These are phyloP conservation scores for Aristolochia californica DNA, from an alignment of 164 flowering plant species.

Conservation along the genomic window DNA sequence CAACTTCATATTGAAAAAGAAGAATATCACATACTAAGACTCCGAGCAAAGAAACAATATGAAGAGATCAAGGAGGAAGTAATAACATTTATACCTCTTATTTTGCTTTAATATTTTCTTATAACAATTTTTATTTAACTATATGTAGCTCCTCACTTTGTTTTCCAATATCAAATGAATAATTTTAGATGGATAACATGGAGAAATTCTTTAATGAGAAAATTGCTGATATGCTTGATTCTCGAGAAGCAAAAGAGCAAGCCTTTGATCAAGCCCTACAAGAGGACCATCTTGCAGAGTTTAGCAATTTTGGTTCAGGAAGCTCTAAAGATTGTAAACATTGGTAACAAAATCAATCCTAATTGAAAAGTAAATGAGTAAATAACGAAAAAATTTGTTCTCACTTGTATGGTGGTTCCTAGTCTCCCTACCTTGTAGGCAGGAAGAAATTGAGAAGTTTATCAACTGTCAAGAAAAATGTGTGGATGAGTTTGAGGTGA, in stretches of 20 bases:
- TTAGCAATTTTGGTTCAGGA: conserved; percentile 20
- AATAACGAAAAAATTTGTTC: background rate
- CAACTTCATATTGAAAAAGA: conserved; percentile 47
- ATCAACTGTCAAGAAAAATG: conserved; percentile 42
- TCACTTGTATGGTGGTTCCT: too few relatives aligned
- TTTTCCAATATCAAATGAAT: background rate
- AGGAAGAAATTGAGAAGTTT: conserved; percentile 29
- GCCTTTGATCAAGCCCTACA: conserved; percentile 54
- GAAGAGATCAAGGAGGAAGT: conserved; percentile 83
- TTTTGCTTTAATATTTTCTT: background rate
- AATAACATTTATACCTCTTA: background rate
- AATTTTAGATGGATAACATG: conserved; percentile 59
- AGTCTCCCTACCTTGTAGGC: conserved; percentile 18
- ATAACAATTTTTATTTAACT: too few relatives aligned
- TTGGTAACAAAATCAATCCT: conserved; percentile 25
- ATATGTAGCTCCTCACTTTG: background rate
- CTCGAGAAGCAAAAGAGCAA: conserved; percentile 43
- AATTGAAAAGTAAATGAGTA: background rate
- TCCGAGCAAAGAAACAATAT: conserved; percentile 50
- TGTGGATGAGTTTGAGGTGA: conserved; percentile 37
- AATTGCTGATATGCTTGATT: conserved; percentile 32
- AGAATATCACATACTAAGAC: conserved; percentile 48
- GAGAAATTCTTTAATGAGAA: conserved; percentile 62
- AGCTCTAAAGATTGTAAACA: conserved; percentile 27
- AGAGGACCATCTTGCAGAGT: conserved; percentile 41